Base-by-base conservation (phyloP, 1,284 basidiomycete species). In the Ceratobasidium sp. region DNA sequence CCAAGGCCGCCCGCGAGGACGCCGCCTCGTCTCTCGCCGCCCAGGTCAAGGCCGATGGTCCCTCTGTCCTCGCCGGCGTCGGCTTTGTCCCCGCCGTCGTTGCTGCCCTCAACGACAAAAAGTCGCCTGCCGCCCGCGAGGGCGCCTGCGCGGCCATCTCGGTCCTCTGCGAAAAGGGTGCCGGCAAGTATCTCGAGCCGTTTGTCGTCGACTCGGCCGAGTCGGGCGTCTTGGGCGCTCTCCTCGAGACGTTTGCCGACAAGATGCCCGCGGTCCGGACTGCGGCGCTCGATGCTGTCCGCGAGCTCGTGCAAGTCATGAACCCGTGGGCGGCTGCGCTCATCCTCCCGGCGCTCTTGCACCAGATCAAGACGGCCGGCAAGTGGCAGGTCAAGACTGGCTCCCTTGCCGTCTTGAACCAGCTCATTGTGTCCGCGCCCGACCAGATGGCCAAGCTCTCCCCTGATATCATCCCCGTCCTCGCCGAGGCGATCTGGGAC, bases 321-420 rank as follows among this genome's bases (percentile, higher is more conserved):
- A 96, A 92, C 85, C 90, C 93, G 39, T 98, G 96, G 96, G 93
- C 91, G 62, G 85, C 92, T 43, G 86, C 88, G 74, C 87, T 94
- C 79, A 82, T 98, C 79, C 91, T 99, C 79, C 94, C 96, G 74
- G 85, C 92, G 76, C 86, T 99, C 81, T 93, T 99, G 82, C 87
- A 94, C 82, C 91, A 98, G 85, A 93, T 97, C 85, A 92, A 92
- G 85, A 93, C 92, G 78, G 93, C 95, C 80, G 96, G 97, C 80
- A 99, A 99, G 85, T 99, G 97, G 97, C 97, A 99, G 84, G 83
- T 98, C 86, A 99, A 99, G 90, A 93, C 90, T 39, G 97, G 97
- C 73, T 88, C 91, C 45, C 86, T 99, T 76, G 83, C 87, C 78
- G 83, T 94, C 78, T 87, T 99, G 81, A 91, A 98, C 85, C 92